Conservation (phyloP, 768 basidiomycete genomes). For the Glaciozyma martinii region DNA sequence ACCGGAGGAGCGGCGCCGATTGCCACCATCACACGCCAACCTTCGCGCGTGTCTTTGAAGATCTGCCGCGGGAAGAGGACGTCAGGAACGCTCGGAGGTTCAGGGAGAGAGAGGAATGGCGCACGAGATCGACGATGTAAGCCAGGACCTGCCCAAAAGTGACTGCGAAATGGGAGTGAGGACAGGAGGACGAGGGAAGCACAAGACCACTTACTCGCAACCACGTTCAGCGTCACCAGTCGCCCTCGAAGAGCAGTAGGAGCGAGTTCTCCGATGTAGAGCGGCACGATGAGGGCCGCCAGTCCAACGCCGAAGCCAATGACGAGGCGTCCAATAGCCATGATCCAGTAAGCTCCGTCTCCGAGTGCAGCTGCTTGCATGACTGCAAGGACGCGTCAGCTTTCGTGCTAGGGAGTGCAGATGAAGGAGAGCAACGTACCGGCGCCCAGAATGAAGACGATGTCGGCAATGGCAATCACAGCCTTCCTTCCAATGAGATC, state of each 20-base stretch:
- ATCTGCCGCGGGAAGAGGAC: constrained; percentile 37
- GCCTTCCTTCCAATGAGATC: constrained; percentile 27
- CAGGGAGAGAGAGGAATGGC: background rate
- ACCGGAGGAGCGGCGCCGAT: constrained; percentile 47
- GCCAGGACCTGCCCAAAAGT: constrained; percentile 72
- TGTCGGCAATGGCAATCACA: constrained; percentile 28
- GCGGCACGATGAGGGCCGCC: constrained; percentile 64
- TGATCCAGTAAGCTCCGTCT: constrained; percentile 36
- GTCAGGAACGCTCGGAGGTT: background rate
- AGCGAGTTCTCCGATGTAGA: constrained; percentile 76
- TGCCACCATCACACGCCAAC: constrained; percentile 81
- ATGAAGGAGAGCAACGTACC: background rate
- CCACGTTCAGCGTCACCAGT: constrained; percentile 73
- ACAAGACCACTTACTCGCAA: constrained; percentile 44
- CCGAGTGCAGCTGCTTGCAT: constrained; percentile 29
- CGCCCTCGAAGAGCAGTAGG: constrained; percentile 63
- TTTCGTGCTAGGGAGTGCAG: too few relatives aligned
- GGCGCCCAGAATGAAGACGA: constrained; percentile 27
- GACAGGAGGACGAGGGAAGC: too few relatives aligned
- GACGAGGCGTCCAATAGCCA: constrained; percentile 67
- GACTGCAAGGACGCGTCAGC: constrained; percentile 1
- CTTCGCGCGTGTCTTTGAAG: constrained; percentile 44
- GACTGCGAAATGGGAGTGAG: constrained; percentile 35
- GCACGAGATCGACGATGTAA: constrained; percentile 45
- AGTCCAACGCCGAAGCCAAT: constrained; percentile 46